Evolutionary conservation across 2,329 filamentous ascomycete genomes (phyloP), one percentile per base, ranked within the genome.

Genomic region (Helminthosporium solani): DNA sequence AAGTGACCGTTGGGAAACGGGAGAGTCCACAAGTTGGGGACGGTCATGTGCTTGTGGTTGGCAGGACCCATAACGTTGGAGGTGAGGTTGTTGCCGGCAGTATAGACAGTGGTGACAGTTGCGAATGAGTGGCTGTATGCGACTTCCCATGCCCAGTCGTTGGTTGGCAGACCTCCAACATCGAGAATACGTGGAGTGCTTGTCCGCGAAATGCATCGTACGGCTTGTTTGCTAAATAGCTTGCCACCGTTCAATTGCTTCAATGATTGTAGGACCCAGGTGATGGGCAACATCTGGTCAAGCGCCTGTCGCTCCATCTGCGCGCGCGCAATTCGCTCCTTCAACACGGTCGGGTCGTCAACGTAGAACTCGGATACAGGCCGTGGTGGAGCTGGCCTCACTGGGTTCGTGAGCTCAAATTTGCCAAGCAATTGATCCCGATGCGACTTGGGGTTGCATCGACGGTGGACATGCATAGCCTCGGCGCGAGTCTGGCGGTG

Each of bases 141-240:
- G 47, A 90, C 87, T 65, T 94, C 85, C 94, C 94, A 99, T 18
- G 88, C 92, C 94, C 94, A 99, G 70, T 95, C 90, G 65, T 90
- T 92, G 12, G 87, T 83, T 0, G 86, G 79, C 64, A 92, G 85
- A 35, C 91, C 91, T 39, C 88, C 90, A 27, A 96, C 83, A 65
- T 97, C 92, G 20, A 97, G 80, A 46, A 96, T 86, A 16, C 79
- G 78, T 69, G 85, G 84, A 44, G 81, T 78, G 19, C 79, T 78
- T 56, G 87, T 81, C 41, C 88, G 75, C n/a, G 69, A 66, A 38
- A 74, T 60, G 35, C 65, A 67, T 66, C 51, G 57, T 27, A 46
- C 53, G 30, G 64, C 73, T 64, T 42, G 77, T 77, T 39, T 81
- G 46, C 79, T 78, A 27, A 86, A 68, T 2, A 87, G 73, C 39